Evolutionary conservation across 768 basidiomycete genomes (phyloP).

Genomic region (Amanita molliuscula): DNA sequence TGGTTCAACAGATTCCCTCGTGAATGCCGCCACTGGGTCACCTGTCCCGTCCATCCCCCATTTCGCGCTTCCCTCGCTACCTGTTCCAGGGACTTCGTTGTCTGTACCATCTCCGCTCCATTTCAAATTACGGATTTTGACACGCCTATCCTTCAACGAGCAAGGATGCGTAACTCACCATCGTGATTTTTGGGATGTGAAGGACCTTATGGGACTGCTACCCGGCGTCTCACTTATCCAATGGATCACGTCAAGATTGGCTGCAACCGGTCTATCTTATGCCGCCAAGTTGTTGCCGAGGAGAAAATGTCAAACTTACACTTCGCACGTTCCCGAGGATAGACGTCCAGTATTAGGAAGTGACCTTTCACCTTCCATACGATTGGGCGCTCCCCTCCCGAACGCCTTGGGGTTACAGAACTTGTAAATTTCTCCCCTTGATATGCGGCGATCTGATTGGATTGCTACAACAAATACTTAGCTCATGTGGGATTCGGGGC

Average conservation of each 20-base stretch:
- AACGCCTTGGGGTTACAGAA: conserved; percentile 6
- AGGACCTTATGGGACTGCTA: conserved; percentile 64
- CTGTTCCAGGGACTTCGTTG: conserved; percentile 47
- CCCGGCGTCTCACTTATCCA: conserved; percentile 59
- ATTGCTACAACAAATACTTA: background rate
- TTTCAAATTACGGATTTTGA: conserved; percentile 59
- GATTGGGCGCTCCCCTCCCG: background rate
- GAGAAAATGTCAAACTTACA: conserved; percentile 8
- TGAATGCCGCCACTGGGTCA: conserved; percentile 18
- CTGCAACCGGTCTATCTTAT: conserved; percentile 46
- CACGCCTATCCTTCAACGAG: conserved; percentile 71
- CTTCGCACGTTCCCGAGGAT: conserved; percentile 7
- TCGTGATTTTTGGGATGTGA: conserved; percentile 73
- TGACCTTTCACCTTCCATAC: conserved; percentile 3
- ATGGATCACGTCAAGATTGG: conserved; percentile 58
- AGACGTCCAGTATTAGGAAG: conserved; percentile 12
- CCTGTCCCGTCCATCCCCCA: conserved; percentile 20
- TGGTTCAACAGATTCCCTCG: conserved; percentile 28
- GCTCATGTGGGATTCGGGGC: background rate
- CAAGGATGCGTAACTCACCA: conserved; percentile 74
- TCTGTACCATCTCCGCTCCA: conserved; percentile 64
- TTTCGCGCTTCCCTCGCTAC: conserved; percentile 36
- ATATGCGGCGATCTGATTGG: background rate
- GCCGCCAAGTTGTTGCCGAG: conserved; percentile 23
- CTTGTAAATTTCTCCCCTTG: conserved; percentile 1